Evolutionary conservation across 257 asterid species (phyloP).

Genomic region (Primulina tabacum): DNA sequence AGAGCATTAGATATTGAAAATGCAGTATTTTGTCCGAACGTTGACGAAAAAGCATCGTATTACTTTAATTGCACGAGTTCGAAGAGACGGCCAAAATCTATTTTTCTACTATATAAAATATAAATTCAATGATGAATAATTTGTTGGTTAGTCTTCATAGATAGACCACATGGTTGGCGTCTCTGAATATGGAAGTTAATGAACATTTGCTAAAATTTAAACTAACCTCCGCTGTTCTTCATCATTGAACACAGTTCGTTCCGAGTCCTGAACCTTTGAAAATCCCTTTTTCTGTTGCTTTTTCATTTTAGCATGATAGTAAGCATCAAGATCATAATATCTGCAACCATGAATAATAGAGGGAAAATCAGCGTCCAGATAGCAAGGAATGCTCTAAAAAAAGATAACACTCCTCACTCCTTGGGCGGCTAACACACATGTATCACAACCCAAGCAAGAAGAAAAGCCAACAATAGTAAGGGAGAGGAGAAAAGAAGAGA

Average conservation of each 20-base stretch:
- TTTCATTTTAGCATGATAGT: conserved; percentile 57
- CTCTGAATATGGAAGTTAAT: conserved; percentile 4
- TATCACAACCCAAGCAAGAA: neutral
- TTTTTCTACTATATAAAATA: neutral
- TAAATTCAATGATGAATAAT: neutral
- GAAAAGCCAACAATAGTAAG: neutral
- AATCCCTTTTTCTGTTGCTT: conserved; percentile 68
- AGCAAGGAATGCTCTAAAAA: conserved; percentile 7
- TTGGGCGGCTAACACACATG: conserved; percentile 9
- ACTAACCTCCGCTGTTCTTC: conserved; percentile 89
- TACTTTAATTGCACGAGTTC: too few relatives aligned
- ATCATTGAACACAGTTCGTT: conserved; percentile 81
- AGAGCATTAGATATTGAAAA: neutral
- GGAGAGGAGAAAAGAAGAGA: neutral
- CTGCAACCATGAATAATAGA: conserved; percentile 39
- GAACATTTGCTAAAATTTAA: conserved; percentile 1
- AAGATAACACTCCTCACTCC: neutral
- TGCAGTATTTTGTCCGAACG: neutral
- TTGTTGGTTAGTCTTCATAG: neutral
- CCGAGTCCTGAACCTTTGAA: conserved; percentile 49
- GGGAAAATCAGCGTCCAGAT: neutral
- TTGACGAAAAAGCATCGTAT: neutral
- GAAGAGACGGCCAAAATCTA: neutral
- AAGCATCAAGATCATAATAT: conserved; percentile 80
- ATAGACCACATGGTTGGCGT: neutral